Base-by-base conservation (phyloP, 352 stramenopile genomes). In the Pythium sukuiense region DNA sequence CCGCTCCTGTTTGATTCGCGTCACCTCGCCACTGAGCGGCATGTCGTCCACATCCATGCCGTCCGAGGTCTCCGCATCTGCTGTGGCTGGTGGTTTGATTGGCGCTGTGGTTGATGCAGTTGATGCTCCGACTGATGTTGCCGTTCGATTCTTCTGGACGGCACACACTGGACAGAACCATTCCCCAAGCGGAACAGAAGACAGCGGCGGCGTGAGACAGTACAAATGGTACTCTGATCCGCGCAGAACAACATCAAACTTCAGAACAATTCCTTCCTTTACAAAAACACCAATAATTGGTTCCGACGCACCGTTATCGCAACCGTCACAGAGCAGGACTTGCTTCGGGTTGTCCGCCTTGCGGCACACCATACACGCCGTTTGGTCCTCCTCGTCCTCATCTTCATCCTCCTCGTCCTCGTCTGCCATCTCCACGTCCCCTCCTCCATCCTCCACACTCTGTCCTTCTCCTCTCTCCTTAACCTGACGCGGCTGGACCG, bases 151-250 rank as follows among this genome's bases (percentile, higher is more conserved):
- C 4, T 32, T 41, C 6, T 46, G 20, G 24, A 43, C 49, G 14
- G 12, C 59, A 48, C 82, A 93, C 8, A 64, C 58, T 4, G 79
- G 74, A 54, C 84, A 93, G 53, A 74, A 90, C 84, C 84, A 93
- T 16, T 81, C 63, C 13, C 67, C 77, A 7, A 74, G 64, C 0
- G 84, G 82, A 13, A 91, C 72, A 0, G 59, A 43, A 0, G 73
- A 46, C 24, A 93, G 64, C 39, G 76, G 76, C 9, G 84, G 84
- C 6, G 64, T 54, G 11, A 93, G 63, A 55, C 84, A 93, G 52
- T 80, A 88, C 30, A 81, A 59, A 57, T 93, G 84, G 52, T 82
- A 91, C 49, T 81, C 81, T 76, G 32, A 0, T 8, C 24, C 52
- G 3, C 3, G 24, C 9, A 20, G 6, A 16, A 63, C 29, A 50